These are phyloP conservation scores for Colletotrichum somersetense DNA, from an alignment of 2,329 filamentous ascomycete species.

Conservation along the genomic window DNA sequence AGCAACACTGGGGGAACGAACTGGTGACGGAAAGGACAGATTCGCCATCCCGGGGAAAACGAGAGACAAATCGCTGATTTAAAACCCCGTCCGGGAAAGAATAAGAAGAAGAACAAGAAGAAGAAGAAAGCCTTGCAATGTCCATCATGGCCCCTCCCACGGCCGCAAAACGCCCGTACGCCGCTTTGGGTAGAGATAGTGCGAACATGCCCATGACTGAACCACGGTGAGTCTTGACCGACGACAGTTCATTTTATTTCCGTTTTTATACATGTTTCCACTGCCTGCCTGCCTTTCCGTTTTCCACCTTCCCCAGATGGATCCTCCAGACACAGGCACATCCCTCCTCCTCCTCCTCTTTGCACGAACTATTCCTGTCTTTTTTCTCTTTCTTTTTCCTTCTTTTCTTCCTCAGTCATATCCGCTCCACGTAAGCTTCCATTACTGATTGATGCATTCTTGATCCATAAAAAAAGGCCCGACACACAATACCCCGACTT, in stretches of 20 bases:
- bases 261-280: not conserved
- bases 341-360: not conserved
- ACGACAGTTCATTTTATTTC: not conserved
- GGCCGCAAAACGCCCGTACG: slow-evolving; percentile 37
- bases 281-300: no score
- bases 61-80: slow-evolving; percentile 28
- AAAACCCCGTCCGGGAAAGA: no score
- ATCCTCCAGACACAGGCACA: not conserved
- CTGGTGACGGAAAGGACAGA: slow-evolving; percentile 29
- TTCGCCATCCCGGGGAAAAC: slow-evolving; percentile 20
- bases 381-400: not conserved
- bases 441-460: slow-evolving; percentile 3
- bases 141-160: slow-evolving; percentile 38
- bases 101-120: slow-evolving; percentile 33
- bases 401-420: not conserved
- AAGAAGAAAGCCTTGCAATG: slow-evolving; percentile 27
- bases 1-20: slow-evolving; percentile 1
- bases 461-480: slow-evolving; percentile 35
- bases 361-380: not conserved
- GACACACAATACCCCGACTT: slow-evolving; percentile 37
- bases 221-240: slow-evolving; percentile 10
- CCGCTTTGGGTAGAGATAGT: slow-evolving; percentile 28
- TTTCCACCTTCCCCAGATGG: not conserved
- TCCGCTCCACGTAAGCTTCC: not conserved
- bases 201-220: slow-evolving; percentile 17